A percentile compares a stretch with the other conserved stretches of the same genome.
Conservation (phyloP, 805 yeast genomes). For the Metschnikowia proteae region DNA sequence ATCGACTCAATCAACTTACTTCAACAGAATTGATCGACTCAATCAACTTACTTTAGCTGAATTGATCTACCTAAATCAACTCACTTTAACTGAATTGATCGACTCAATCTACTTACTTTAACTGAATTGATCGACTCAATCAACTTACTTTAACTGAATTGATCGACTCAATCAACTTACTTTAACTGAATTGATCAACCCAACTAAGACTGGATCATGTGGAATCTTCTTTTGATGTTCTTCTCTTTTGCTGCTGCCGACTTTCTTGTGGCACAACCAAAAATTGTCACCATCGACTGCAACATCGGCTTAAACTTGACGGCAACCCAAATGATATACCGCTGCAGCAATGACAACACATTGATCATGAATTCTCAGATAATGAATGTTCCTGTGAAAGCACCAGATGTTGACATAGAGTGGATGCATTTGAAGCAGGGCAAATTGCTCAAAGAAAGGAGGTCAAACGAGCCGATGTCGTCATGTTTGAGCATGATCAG, state of each 20-base stretch:
- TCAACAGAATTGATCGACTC: too few relatives aligned
- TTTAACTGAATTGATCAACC: too few relatives aligned
- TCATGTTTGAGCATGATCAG: constrained; percentile 6
- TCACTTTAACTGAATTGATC: too few relatives aligned
- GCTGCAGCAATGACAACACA: constrained; percentile 2
- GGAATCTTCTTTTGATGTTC: neutral
- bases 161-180: too few relatives aligned
- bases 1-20: too few relatives aligned
- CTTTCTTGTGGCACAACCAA: neutral
- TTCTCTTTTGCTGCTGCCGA: neutral
- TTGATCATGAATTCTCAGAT: constrained; percentile 5
- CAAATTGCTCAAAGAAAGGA: neutral
- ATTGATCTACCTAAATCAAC: too few relatives aligned
- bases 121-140: too few relatives aligned
- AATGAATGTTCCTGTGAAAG: neutral
- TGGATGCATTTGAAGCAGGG: constrained; percentile 15
- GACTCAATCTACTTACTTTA: too few relatives aligned
- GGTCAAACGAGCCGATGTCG: constrained; percentile 4
- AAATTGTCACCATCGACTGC: neutral
- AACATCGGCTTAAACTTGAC: neutral
- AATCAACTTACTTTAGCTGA: too few relatives aligned
- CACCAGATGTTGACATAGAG: neutral
- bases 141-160: too few relatives aligned
- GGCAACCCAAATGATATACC: neutral
- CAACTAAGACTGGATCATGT: neutral